These are phyloP conservation scores for Talaromyces piceae DNA, from an alignment of 2,329 filamentous ascomycete species.

Conservation along the genomic window DNA sequence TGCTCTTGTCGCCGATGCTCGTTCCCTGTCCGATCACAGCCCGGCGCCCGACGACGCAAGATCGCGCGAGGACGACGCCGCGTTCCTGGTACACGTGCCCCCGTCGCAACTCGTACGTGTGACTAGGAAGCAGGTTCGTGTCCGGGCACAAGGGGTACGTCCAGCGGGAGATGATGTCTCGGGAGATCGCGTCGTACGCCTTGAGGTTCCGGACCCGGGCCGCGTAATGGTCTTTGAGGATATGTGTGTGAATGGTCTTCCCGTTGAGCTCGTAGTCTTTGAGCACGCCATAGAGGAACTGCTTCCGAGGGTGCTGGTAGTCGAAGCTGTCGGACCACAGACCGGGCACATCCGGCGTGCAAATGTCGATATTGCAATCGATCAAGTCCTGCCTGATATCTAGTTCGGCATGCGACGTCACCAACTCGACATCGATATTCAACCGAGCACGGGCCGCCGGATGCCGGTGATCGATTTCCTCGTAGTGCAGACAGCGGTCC, in stretches of 20 bases:
- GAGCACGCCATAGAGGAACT: constrained; percentile 84
- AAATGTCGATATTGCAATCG: constrained; percentile 94
- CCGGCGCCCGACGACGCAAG: constrained; percentile 60
- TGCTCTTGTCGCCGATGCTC: constrained; percentile 63
- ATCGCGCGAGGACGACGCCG: constrained; percentile 64
- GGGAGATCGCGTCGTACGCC: constrained; percentile 82
- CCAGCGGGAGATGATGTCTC: constrained; percentile 80
- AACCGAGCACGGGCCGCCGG: constrained; percentile 50
- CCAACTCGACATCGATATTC: constrained; percentile 69
- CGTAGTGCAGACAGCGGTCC: constrained; percentile 83
- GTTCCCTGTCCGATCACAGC: constrained; percentile 72
- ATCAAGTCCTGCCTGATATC: constrained; percentile 82
- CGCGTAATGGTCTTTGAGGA: constrained; percentile 75
- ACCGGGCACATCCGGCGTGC: constrained; percentile 88
- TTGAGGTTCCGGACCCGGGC: constrained; percentile 78
- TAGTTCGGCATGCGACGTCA: constrained; percentile 65
- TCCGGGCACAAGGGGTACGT: constrained; percentile 84
- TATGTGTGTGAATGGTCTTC: constrained; percentile 90
- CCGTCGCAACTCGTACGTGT: constrained; percentile 65
- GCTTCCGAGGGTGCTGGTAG: constrained; percentile 79
- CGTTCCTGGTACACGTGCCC: constrained; percentile 71
- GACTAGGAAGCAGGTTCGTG: constrained; percentile 70
- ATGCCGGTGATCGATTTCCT: constrained; percentile 67
- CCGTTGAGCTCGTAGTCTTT: constrained; percentile 97
- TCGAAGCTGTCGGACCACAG: constrained; percentile 98